These are phyloP conservation scores for Populus hybrid DNA, from an alignment of 441 rosid species.

Conservation along the genomic window DNA sequence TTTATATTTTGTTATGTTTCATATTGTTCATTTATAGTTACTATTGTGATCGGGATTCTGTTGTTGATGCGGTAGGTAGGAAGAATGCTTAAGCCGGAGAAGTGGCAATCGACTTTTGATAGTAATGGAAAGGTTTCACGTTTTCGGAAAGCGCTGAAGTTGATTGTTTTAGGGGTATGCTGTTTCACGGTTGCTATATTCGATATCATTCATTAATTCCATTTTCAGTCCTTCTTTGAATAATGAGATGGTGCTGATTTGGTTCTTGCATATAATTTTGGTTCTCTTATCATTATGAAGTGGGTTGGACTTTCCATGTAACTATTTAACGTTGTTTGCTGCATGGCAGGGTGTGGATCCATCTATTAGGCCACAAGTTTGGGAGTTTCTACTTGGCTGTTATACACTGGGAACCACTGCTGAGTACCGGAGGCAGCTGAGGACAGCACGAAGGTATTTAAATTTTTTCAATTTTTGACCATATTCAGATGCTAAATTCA, in stretches of 20 bases:
- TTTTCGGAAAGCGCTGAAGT: conserved; percentile 78
- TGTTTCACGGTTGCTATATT: conserved; percentile 1
- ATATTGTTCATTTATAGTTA: not conserved
- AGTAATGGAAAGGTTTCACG: conserved; percentile 74
- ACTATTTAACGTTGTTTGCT: conserved; percentile 27
- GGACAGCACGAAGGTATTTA: conserved; percentile 72
- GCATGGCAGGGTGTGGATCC: conserved; percentile 82
- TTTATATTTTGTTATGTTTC: not conserved
- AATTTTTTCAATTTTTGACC: conserved; percentile 1
- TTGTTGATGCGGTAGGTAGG: conserved; percentile 47
- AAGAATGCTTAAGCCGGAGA: conserved; percentile 90
- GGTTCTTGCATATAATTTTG: not conserved
- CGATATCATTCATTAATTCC: not conserved
- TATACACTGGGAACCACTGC: conserved; percentile 80
- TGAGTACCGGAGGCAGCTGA: conserved; percentile 68
- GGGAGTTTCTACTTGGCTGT: conserved; percentile 99
- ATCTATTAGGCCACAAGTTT: conserved; percentile 89
- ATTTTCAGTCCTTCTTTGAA: not conserved
- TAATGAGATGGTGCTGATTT: not conserved
- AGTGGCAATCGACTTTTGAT: conserved; percentile 80
- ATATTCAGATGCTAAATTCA: not conserved
- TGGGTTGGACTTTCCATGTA: conserved; percentile 5
- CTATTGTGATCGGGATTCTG: not conserved
- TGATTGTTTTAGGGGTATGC: conserved; percentile 84
- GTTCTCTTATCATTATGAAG: not conserved